phyloP scores from a whole-genome alignment of 352 stramenopile genomes.

The Phytophthora macrochlamydospora region DNA sequence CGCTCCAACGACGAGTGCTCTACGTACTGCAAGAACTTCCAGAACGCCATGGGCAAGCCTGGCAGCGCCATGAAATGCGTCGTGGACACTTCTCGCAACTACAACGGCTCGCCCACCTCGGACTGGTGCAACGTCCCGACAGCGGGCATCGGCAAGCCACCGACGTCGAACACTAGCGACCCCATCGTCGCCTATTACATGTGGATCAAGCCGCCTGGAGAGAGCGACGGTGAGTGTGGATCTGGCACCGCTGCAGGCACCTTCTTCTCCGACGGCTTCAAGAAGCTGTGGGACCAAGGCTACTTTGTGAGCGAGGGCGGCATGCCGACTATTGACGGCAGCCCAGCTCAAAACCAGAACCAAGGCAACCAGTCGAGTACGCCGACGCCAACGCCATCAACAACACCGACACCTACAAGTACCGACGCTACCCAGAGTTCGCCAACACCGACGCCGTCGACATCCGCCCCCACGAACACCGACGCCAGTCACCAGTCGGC shows the following conservation, averaged over 20 bases:
- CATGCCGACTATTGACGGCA: slow-evolving; percentile 25
- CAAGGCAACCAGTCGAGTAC: slow-evolving; percentile 5
- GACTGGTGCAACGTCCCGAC: slow-evolving; percentile 76
- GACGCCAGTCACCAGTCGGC: not conserved
- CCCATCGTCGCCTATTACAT: slow-evolving; percentile 65
- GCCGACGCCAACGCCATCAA: not conserved
- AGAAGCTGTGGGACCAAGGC: slow-evolving; percentile 61
- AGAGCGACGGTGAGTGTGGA: slow-evolving; percentile 64
- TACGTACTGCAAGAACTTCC: slow-evolving; percentile 53
- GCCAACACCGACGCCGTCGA: not conserved
- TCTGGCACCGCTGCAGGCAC: slow-evolving; percentile 44
- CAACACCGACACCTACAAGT: not conserved
- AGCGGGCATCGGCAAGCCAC: slow-evolving; percentile 55
- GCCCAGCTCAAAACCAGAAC: slow-evolving; percentile 11
- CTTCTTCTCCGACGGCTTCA: slow-evolving; percentile 62
- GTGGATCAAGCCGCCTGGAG: slow-evolving; percentile 62
- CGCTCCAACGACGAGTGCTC: slow-evolving; percentile 46
- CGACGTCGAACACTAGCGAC: slow-evolving; percentile 43
- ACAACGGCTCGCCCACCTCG: slow-evolving; percentile 32
- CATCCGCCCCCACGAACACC: not conserved
- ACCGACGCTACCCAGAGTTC: slow-evolving; percentile 13
- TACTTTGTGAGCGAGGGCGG: slow-evolving; percentile 50
- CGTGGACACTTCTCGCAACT: slow-evolving; percentile 70
- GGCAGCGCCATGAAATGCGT: slow-evolving; percentile 46
- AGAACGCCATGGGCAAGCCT: slow-evolving; percentile 37